These are phyloP conservation scores for Marchantia polymorpha DNA, from an alignment of 225 moss, liverwort and hornwort species.

Conservation along the genomic window DNA sequence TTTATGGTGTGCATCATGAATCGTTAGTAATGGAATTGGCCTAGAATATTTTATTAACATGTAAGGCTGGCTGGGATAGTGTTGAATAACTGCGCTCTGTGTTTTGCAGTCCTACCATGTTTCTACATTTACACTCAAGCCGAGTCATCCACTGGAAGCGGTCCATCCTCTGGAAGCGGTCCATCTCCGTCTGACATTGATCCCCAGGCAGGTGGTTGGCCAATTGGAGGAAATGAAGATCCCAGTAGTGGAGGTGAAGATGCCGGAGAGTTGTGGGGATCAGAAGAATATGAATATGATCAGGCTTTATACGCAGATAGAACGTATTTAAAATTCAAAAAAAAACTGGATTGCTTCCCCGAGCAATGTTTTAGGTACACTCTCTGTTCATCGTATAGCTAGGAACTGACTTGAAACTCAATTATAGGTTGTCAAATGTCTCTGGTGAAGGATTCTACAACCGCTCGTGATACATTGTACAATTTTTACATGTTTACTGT, in stretches of 20 bases:
- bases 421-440: neutral
- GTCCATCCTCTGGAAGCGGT: constrained; percentile 37
- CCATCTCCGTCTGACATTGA: constrained; percentile 27
- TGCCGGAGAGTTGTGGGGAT: constrained; percentile 79
- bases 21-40: too few relatives aligned
- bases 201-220: constrained; percentile 29
- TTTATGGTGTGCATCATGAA: too few relatives aligned
- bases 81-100: neutral
- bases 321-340: constrained; percentile 88
- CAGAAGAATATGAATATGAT: constrained; percentile 90
- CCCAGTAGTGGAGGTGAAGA: constrained; percentile 47
- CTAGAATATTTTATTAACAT: too few relatives aligned
- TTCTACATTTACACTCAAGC: constrained; percentile 84
- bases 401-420: too few relatives aligned
- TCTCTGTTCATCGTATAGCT: too few relatives aligned
- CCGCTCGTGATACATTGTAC: neutral
- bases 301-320: constrained; percentile 62
- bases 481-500: neutral
- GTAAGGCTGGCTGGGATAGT: neutral
- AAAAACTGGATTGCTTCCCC: constrained; percentile 68
- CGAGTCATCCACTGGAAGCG: constrained; percentile 53
- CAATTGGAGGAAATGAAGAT: constrained; percentile 52
- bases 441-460: neutral
- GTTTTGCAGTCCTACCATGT: constrained; percentile 69
- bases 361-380: constrained; percentile 80